These are phyloP conservation scores for Leonotis leonurus DNA, from an alignment of 257 asterid species.

Conservation along the genomic window DNA sequence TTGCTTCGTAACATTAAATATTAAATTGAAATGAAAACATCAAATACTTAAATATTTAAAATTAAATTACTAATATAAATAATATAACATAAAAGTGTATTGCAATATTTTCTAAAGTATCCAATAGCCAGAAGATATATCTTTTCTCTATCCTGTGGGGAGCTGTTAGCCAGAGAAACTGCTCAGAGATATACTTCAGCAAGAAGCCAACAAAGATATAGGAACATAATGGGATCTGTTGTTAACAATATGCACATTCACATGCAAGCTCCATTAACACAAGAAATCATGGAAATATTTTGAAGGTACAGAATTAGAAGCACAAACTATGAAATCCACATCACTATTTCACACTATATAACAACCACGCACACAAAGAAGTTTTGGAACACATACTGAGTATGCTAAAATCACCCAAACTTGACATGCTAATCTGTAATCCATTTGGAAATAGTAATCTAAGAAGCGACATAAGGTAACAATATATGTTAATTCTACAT, in stretches of 20 bases:
- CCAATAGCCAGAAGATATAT: constrained; percentile 84
- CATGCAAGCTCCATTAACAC: constrained; percentile 3
- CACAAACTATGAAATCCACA: not conserved
- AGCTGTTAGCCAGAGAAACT: constrained; percentile 56
- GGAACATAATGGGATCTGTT: not conserved
- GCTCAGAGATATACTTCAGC: constrained; percentile 15
- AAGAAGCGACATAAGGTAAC: not conserved
- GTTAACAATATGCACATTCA: not conserved
- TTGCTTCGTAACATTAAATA: constrained; percentile 90
- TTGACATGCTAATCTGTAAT: not conserved
- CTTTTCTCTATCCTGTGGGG: constrained; percentile 51
- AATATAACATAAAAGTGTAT: too few species aligned
- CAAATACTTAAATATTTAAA: too few species aligned
- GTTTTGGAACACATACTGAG: not conserved
- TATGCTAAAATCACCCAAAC: not conserved
- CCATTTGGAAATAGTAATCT: not conserved
- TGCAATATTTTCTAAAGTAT: constrained; percentile 73
- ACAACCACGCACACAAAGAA: not conserved
- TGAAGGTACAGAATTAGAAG: not conserved
- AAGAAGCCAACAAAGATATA: not conserved
- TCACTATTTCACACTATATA: not conserved
- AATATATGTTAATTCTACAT: not conserved
- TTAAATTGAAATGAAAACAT: too few species aligned
- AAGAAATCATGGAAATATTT: not conserved
- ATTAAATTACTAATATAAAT: too few species aligned